These are phyloP conservation scores for Aspergillus unguis DNA, from an alignment of 2,329 filamentous ascomycete genomes.

Conservation along the genomic window DNA sequence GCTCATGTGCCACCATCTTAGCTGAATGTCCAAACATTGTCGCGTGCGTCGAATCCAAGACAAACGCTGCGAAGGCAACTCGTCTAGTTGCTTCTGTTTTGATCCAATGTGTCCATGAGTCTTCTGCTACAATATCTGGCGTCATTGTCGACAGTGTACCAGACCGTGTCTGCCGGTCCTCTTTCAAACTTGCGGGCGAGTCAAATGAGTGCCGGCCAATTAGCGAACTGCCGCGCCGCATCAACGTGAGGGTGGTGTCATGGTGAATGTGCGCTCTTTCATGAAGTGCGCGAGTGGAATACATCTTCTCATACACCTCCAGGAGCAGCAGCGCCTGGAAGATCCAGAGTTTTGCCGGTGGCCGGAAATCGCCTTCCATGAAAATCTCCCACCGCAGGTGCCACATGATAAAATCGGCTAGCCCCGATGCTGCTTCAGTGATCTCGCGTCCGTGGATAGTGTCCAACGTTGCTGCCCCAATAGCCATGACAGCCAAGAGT, in stretches of 20 bases:
- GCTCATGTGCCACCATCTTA: constrained; percentile 95
- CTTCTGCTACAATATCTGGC: constrained; percentile 67
- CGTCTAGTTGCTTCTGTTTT: constrained; percentile 86
- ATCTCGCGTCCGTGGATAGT: constrained; percentile 71
- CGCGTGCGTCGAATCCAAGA: constrained; percentile 92
- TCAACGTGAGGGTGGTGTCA: constrained; percentile 88
- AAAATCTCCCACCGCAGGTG: constrained; percentile 96
- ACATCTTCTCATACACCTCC: constrained; percentile 97
- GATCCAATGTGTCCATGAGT: constrained; percentile 96
- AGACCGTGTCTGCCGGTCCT: constrained; percentile 50
- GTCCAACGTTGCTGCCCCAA: constrained; percentile 86
- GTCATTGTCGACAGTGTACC: constrained; percentile 42
- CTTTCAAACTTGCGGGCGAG: constrained; percentile 71
- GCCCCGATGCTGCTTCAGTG: constrained; percentile 71
- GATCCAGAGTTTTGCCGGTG: constrained; percentile 91
- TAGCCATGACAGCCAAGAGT: constrained; percentile 83
- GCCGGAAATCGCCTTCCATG: constrained; percentile 82
- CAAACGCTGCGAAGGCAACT: constrained; percentile 88
- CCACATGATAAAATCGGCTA: constrained; percentile 88
- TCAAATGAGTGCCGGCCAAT: constrained; percentile 82
- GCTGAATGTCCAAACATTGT: constrained; percentile 98
- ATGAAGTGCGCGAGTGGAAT: constrained; percentile 84
- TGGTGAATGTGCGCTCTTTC: constrained; percentile 96
- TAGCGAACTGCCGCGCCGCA: constrained; percentile 87
- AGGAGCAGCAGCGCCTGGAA: constrained; percentile 87